phyloP scores from a whole-genome alignment of 106 monocot species.

The Dioscorea dumetorum region DNA sequence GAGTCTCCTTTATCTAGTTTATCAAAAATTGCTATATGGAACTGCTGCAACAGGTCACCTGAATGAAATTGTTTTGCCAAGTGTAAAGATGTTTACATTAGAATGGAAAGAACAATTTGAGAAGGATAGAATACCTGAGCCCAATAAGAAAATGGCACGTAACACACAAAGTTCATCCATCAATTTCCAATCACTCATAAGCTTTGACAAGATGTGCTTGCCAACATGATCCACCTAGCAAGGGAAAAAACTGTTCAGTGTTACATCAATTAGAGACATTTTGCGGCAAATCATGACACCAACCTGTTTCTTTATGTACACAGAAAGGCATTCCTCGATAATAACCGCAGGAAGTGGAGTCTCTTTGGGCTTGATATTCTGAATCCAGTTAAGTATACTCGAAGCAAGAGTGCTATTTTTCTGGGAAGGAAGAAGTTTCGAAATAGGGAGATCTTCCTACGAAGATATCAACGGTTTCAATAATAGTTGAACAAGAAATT shows the following conservation, averaged over 20 bases:
- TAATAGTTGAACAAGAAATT: background rate
- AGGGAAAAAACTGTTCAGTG: background rate
- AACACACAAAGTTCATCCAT: constrained; percentile 85
- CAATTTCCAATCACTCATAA: constrained; percentile 90
- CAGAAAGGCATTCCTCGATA: constrained; percentile 61
- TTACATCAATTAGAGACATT: background rate
- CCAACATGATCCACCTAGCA: constrained; percentile 82
- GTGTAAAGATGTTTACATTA: background rate
- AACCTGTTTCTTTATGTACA: constrained; percentile 77
- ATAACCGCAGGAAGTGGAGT: constrained; percentile 54
- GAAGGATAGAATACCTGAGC: constrained; percentile 55
- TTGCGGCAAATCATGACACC: constrained; percentile 2
- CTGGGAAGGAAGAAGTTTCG: constrained; percentile 83
- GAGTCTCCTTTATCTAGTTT: constrained; percentile 72
- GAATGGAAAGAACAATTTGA: background rate
- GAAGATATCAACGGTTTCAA: background rate
- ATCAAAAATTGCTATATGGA: constrained; percentile 61
- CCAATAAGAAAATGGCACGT: constrained; percentile 84
- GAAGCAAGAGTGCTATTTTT: constrained; percentile 74
- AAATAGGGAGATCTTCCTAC: constrained; percentile 59
- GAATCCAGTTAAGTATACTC: constrained; percentile 62
- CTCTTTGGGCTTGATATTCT: constrained; percentile 29
- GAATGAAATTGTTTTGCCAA: constrained; percentile 6
- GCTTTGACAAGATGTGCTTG: constrained; percentile 60
- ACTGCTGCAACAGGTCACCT: constrained; percentile 94